A percentile compares a stretch with the other conserved stretches of the same genome.
phyloP scores from a whole-genome alignment of 202 grass and related monocot species.

The Elaeis oleifera region DNA sequence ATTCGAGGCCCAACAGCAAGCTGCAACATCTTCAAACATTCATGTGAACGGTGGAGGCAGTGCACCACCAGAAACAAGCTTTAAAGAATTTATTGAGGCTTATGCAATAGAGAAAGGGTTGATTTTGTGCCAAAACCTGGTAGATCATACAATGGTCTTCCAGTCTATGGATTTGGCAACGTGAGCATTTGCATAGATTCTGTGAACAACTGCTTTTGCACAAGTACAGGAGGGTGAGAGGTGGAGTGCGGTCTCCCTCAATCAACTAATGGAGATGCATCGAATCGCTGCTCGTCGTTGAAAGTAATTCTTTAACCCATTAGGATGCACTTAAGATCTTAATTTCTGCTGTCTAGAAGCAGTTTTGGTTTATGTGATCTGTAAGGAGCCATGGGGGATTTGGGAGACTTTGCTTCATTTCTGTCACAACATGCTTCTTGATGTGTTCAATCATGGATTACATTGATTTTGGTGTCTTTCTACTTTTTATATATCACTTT shows the following conservation, averaged over 20 bases:
- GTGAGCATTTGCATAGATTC: conserved; percentile 81
- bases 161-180: conserved; percentile 74
- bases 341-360: no score
- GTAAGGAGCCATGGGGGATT: no score
- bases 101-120: conserved; percentile 83
- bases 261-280: conserved; percentile 84
- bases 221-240: conserved; percentile 61
- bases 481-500: no score
- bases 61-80: conserved; percentile 58
- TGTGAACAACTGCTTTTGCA: conserved; percentile 54
- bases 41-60: conserved; percentile 27
- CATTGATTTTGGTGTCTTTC: no score
- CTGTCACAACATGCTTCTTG: no score
- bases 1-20: conserved; percentile 63
- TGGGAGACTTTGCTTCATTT: no score
- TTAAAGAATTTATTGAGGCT: conserved; percentile 76
- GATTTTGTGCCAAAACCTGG: conserved; percentile 75
- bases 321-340: no score
- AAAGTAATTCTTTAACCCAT: not conserved
- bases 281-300: conserved; percentile 23
- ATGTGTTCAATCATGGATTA: no score
- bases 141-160: conserved; percentile 78
- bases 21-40: conserved; percentile 27
- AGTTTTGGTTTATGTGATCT: no score
- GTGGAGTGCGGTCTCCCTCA: conserved; percentile 78